A percentile compares a stretch with the other conserved stretches of the same genome.
Conservation (phyloP, 257 asterid species). For the Pogostemon cablin region DNA sequence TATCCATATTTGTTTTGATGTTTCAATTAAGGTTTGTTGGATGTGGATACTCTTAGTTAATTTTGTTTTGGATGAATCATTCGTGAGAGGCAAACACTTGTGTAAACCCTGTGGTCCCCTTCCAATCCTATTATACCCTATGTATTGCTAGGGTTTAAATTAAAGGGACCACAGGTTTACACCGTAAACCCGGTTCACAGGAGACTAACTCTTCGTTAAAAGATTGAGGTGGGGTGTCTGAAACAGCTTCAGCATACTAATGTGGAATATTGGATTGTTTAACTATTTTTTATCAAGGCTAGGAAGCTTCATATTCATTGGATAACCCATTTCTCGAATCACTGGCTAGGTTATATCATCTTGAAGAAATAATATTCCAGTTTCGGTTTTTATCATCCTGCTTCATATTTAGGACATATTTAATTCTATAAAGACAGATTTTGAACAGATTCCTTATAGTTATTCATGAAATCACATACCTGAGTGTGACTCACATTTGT, state of each 20-base stretch:
- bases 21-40: not conserved
- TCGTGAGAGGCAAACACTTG: too few relatives aligned
- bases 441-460: not conserved
- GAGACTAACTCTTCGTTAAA: not conserved
- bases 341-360: not conserved
- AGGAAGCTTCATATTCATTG: not conserved
- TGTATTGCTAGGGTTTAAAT: too few relatives aligned
- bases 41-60: not conserved
- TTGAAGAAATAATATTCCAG: not conserved
- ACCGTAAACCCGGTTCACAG: too few relatives aligned
- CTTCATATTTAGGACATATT: too few relatives aligned
- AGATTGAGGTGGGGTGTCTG: not conserved
- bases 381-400: not conserved
- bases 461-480: constrained; percentile 1
- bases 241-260: not conserved
- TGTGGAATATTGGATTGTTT: not conserved
- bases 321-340: constrained; percentile 2
- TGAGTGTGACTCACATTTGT: constrained; percentile 10
- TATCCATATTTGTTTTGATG: not conserved
- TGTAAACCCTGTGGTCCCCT: too few relatives aligned
- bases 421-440: not conserved
- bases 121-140: too few relatives aligned
- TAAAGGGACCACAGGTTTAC: too few relatives aligned
- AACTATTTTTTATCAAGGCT: not conserved
- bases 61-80: not conserved